phyloP scores from a whole-genome alignment of 1,284 basidiomycete genomes.

The Anthracocystis panici-leucophaei region DNA sequence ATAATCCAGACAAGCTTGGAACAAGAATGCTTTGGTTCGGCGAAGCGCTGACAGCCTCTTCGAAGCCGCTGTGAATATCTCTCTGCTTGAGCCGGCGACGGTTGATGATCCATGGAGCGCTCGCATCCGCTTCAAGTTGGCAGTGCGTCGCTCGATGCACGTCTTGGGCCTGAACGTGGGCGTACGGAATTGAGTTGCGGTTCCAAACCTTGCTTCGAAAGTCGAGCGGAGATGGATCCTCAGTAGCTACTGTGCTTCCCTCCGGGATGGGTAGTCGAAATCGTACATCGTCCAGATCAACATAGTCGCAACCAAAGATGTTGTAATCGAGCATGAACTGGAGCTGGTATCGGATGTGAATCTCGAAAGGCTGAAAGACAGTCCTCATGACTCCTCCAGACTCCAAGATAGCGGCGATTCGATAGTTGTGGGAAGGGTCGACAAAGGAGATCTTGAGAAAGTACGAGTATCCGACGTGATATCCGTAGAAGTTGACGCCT shows the following conservation, averaged over 20 bases:
- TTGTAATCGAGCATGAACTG: conserved; percentile 97
- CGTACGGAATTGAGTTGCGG: conserved; percentile 36
- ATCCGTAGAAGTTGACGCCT: conserved; percentile 95
- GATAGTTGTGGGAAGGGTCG: conserved; percentile 71
- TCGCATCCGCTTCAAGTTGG: conserved; percentile 85
- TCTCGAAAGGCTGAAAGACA: conserved; percentile 78
- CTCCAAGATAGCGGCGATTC: conserved; percentile 62
- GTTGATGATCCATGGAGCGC: conserved; percentile 86
- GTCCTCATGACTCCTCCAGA: conserved; percentile 72
- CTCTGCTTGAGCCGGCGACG: conserved; percentile 78
- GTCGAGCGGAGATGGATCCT: conserved; percentile 23
- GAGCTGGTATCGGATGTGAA: conserved; percentile 86
- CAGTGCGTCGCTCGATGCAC: conserved; percentile 75
- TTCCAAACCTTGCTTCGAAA: conserved; percentile 40
- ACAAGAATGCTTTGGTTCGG: conserved; percentile 79
- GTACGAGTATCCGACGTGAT: conserved; percentile 84
- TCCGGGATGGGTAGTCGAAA: conserved; percentile 73
- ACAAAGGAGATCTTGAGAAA: conserved; percentile 88
- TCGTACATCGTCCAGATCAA: conserved; percentile 75
- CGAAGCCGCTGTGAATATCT: conserved; percentile 78
- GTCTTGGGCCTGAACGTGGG: conserved; percentile 39
- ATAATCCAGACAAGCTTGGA: conserved; percentile 87
- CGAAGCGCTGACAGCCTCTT: conserved; percentile 21
- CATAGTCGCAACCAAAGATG: conserved; percentile 91
- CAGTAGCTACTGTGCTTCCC: conserved; percentile 22